These are phyloP conservation scores for Phoma sp. DNA, from an alignment of 2,329 filamentous ascomycete genomes.

Conservation along the genomic window DNA sequence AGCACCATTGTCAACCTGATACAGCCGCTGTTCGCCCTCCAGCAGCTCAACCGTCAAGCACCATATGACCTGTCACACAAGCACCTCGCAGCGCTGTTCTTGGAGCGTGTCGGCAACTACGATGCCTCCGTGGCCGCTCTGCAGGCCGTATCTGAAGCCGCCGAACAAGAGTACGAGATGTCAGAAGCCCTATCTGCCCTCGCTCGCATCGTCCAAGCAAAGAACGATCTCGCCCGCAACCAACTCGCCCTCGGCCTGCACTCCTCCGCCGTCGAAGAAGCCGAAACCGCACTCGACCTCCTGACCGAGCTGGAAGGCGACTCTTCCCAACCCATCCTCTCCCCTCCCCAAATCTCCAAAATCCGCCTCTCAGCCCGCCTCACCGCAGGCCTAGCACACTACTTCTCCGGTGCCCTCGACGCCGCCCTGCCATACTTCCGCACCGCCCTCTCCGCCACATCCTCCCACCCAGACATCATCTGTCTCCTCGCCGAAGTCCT, in stretches of 20 bases:
- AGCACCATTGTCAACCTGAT: constrained; percentile 70
- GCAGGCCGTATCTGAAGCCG: constrained; percentile 68
- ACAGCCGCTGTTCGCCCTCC: constrained; percentile 86
- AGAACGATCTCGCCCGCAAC: constrained; percentile 85
- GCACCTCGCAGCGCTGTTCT: constrained; percentile 80
- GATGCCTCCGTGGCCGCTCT: constrained; percentile 69
- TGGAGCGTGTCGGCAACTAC: constrained; percentile 79
- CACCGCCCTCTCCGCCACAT: constrained; percentile 77
- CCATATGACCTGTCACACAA: constrained; percentile 75
- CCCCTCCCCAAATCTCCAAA: constrained; percentile 69
- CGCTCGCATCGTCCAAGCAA: constrained; percentile 79
- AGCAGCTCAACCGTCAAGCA: constrained; percentile 76
- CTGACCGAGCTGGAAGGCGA: constrained; percentile 70
- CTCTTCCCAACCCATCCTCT: constrained; percentile 60
- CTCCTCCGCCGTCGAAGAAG: constrained; percentile 76
- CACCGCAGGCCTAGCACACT: constrained; percentile 83
- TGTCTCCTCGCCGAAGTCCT: constrained; percentile 90
- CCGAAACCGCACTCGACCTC: constrained; percentile 80
- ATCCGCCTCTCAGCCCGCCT: constrained; percentile 84
- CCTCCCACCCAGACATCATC: constrained; percentile 79
- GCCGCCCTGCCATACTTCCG: constrained; percentile 82
- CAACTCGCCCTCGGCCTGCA: constrained; percentile 75
- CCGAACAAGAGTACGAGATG: constrained; percentile 84
- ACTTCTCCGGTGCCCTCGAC: constrained; percentile 71
- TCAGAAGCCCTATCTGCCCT: constrained; percentile 79